These are phyloP conservation scores for Botrytis galanthina DNA, from an alignment of 2,329 filamentous ascomycete genomes.

Conservation along the genomic window DNA sequence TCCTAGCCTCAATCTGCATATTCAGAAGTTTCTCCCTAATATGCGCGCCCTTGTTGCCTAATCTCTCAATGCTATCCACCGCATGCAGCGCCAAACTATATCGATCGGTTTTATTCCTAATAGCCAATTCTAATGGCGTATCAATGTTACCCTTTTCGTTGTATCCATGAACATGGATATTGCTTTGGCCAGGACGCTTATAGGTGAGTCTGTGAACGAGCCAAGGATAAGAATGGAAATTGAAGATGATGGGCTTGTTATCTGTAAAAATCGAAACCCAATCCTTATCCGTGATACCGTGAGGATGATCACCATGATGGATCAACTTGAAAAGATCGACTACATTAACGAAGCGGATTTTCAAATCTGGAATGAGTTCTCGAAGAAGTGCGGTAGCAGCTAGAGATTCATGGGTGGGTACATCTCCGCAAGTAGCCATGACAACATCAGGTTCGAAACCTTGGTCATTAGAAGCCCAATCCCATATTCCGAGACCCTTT, in stretches of 20 bases:
- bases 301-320: constrained; percentile 65
- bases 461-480: constrained; percentile 70
- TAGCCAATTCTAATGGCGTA: constrained; percentile 74
- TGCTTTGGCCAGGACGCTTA: constrained; percentile 65
- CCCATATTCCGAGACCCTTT: constrained; percentile 76
- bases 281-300: constrained; percentile 65
- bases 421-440: constrained; percentile 74
- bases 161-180: constrained; percentile 75
- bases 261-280: constrained; percentile 70
- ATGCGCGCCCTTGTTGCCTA: constrained; percentile 62
- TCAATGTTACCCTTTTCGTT: constrained; percentile 84
- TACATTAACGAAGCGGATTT: constrained; percentile 76
- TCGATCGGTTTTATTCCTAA: constrained; percentile 73
- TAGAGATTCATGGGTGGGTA: constrained; percentile 70
- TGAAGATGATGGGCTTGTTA: constrained; percentile 73
- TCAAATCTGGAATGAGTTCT: constrained; percentile 67
- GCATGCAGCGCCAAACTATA: constrained; percentile 76
- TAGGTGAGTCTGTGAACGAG: constrained; percentile 75
- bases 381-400: constrained; percentile 73
- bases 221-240: constrained; percentile 83
- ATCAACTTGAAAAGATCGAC: constrained; percentile 81
- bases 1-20: constrained; percentile 61
- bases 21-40: constrained; percentile 64
- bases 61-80: constrained; percentile 60
- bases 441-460: constrained; percentile 69